These are phyloP conservation scores for Saururus chinensis DNA, from an alignment of 164 flowering plant genomes.

Conservation along the genomic window DNA sequence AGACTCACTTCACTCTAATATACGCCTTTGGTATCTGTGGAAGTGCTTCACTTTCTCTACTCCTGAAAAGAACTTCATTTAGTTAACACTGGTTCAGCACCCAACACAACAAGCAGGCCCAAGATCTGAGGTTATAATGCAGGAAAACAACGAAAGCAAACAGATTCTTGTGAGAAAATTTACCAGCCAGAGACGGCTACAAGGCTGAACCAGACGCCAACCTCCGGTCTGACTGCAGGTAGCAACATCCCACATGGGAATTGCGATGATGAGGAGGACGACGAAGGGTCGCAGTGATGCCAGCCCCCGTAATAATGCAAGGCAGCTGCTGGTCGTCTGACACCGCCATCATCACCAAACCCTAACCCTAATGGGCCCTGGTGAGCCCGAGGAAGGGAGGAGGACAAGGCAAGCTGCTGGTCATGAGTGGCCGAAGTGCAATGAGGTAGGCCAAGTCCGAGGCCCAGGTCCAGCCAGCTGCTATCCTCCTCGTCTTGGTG, in stretches of 20 bases:
- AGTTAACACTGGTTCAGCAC: background rate
- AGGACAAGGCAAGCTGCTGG: background rate
- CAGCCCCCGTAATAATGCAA: background rate
- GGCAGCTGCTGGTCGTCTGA: slow-evolving; percentile 4
- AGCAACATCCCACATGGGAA: background rate
- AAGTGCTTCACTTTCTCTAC: slow-evolving; percentile 15
- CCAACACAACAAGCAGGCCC: background rate
- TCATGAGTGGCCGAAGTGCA: background rate
- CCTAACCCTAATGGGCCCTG: slow-evolving; percentile 11
- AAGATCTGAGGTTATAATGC: background rate
- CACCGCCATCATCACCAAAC: slow-evolving; percentile 7
- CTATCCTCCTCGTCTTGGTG: background rate
- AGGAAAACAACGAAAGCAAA: background rate
- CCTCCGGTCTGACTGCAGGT: slow-evolving; percentile 5
- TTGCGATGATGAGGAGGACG: slow-evolving; percentile 2
- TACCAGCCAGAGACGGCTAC: slow-evolving; percentile 15
- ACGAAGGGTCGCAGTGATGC: background rate
- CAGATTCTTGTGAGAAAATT: background rate
- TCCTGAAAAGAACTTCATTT: background rate
- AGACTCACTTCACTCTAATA: slow-evolving; percentile 33
- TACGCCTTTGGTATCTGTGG: slow-evolving; percentile 30
- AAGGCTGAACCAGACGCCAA: slow-evolving; percentile 27
- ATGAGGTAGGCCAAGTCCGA: too few species aligned
- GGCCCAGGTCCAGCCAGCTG: background rate
- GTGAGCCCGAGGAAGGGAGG: background rate